Evolutionary conservation across 164 flowering plant species (phyloP).

Genomic region (Chimonanthus salicifolius): DNA sequence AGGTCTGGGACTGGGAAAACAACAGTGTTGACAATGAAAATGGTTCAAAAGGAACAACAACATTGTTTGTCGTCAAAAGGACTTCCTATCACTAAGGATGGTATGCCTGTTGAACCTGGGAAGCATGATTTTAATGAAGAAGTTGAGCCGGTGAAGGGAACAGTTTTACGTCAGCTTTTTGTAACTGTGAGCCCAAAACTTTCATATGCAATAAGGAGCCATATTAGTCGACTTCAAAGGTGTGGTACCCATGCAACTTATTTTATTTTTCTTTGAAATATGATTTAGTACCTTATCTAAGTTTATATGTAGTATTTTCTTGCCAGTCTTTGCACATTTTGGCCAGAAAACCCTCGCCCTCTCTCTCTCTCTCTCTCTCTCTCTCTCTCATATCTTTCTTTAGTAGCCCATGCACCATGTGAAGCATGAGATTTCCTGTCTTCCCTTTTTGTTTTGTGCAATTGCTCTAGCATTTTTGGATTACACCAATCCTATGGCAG

Average conservation of each 20-base stretch:
- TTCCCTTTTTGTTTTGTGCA: no score
- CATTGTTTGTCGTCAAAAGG: conserved; percentile 34
- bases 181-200: conserved; percentile 78
- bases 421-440: no score
- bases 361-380: no score
- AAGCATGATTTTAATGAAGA: conserved; percentile 3
- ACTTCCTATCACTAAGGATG: conserved; percentile 7
- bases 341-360: no score
- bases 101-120: not conserved
- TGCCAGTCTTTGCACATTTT: no score
- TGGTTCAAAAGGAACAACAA: conserved; percentile 45
- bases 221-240: conserved; percentile 60
- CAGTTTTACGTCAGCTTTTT: conserved; percentile 58
- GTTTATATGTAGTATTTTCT: no score
- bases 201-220: conserved; percentile 56
- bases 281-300: not conserved
- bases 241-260: conserved; percentile 13
- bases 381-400: no score
- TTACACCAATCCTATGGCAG: no score
- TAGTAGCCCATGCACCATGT: no score
- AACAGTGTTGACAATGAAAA: conserved; percentile 67
- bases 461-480: no score
- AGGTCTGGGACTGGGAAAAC: conserved; percentile 93
- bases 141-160: conserved; percentile 7
- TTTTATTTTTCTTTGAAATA: not conserved